These are phyloP conservation scores for Diddensiella santjacobensis DNA, from an alignment of 805 yeast genomes.

Conservation along the genomic window DNA sequence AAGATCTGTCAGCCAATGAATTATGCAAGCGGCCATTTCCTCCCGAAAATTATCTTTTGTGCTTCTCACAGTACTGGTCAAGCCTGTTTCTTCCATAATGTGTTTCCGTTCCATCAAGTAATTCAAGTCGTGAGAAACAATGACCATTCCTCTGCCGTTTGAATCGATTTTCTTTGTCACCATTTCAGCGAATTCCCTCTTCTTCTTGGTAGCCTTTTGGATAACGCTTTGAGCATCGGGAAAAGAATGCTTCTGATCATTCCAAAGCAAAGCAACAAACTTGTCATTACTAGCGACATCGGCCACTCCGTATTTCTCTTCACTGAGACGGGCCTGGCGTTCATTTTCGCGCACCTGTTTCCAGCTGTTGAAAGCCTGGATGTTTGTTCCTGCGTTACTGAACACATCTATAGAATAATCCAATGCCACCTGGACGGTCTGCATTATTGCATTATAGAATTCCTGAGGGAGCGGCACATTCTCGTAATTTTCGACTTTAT, in stretches of 20 bases:
- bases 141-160: conserved; percentile 66
- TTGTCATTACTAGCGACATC: conserved; percentile 43
- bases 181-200: conserved; percentile 65
- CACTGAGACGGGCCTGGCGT: conserved; percentile 37
- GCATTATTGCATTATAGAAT: conserved; percentile 36
- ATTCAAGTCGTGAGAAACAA: conserved; percentile 50
- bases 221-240: conserved; percentile 69
- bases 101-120: conserved; percentile 51
- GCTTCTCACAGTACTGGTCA: conserved; percentile 62
- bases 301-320: conserved; percentile 42
- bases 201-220: conserved; percentile 59
- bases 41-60: conserved; percentile 71
- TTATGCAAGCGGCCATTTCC: conserved; percentile 70
- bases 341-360: conserved; percentile 30
- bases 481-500: conserved; percentile 29
- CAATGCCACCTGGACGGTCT: conserved; percentile 25
- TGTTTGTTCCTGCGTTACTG: conserved; percentile 23
- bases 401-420: conserved; percentile 35
- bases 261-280: conserved; percentile 61
- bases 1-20: conserved; percentile 61
- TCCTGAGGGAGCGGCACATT: conserved; percentile 41
- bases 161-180: conserved; percentile 58
- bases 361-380: conserved; percentile 26
- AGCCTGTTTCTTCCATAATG: conserved; percentile 58
- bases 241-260: conserved; percentile 74